Evolutionary conservation across 192 early-diverging fungal genomes (phyloP), one percentile per base, ranked within the genome.

Genomic region (Backusella luteola): DNA sequence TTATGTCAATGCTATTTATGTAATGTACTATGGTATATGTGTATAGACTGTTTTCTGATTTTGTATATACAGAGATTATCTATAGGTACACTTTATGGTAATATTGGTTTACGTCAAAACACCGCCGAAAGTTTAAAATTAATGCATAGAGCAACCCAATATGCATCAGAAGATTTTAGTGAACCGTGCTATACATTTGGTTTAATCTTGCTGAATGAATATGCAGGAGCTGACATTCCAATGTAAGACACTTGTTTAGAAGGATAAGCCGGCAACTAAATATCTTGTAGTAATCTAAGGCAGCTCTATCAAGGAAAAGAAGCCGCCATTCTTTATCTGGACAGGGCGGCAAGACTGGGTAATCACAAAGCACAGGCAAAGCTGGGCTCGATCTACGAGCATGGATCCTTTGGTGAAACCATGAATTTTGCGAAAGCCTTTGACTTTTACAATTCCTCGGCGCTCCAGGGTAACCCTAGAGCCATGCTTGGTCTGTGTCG

Each of bases 401-500:
- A 93, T 79, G 95, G 92, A 17, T 73, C 87, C 52, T 88, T 91
- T 53, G 91, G 88, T 14, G 89, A 88, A 71, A 82, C 79, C 1
- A 87, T 91, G 9, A 90, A 96, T 70, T 88, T 94, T 19, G 80
- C 75, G 39, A 76, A 84, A 32, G 94, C 93, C 15, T 87, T 94
- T 59, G 86, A 88, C 69, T 95, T 91, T 86, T 98, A 96, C 80
- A 85, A 89, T 67, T 80, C 90, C 49, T 96, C 96, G 0, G 93
- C 96, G 0, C 90, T 90, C 35, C 86, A 91, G 66, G 93, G 93
- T 44, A 85, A 93, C 7, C 89, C 87, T 8, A 85, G 96, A 83
- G 92, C 95, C 29, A 92, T 95, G 91, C 91, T 98, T 85, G 93
- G 91, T 63, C 84, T 98, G 15, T 93, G 92, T 71, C 93, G 94